Base-by-base conservation (phyloP, 495 filamentous ascomycete genomes). In the Aspergillus coremiiformis region DNA sequence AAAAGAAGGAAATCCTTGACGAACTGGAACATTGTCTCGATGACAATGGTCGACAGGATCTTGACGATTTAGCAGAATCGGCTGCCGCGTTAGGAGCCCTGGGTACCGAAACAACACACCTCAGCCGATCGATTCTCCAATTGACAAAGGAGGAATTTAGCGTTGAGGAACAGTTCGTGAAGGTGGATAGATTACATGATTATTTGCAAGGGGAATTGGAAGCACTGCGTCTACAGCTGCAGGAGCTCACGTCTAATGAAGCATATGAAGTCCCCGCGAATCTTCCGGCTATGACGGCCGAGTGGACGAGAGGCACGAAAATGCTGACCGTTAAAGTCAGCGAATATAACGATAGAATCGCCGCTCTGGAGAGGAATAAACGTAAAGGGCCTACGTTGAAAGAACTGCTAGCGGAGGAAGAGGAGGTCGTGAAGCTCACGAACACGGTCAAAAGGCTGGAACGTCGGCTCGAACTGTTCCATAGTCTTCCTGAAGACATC, bases 401-500 rank as follows among this genome's bases (percentile, higher is more conserved):
- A 5, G 72, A 78, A 7, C 57, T 87, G 4, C 64, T 74, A 11
- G 68, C 66, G 22, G 66, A 77, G 51, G 75, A 81, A 51, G 63
- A 66, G n/a, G 63, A 66, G 17, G 57, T 69, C 23, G 56, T 61
- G 45, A 65, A 46, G 21, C 47, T 65, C 44, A 58, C 51, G 30
- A 65, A 67, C 42, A 65, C 44, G 17, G 70, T 84, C 7, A 66
- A 76, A 23, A 60, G 54, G 0, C 68, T 84, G 20, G 83, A 87
- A 55, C 63, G 69, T 7, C 73, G 65, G 0, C 78, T 86, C 32
- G 68, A 71, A 20, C 72, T 67, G 3, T 92, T 86, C 56, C 76
- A 82, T 53, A 81, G 84, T 7, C 62, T 95, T 52, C 86, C 89
- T 11, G 80, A 79, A 12, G 84, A 92, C 55, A 66, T 77, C 23